phyloP scores from a whole-genome alignment of 2,329 filamentous ascomycete genomes.

The Emmonsiellopsis sp. region DNA sequence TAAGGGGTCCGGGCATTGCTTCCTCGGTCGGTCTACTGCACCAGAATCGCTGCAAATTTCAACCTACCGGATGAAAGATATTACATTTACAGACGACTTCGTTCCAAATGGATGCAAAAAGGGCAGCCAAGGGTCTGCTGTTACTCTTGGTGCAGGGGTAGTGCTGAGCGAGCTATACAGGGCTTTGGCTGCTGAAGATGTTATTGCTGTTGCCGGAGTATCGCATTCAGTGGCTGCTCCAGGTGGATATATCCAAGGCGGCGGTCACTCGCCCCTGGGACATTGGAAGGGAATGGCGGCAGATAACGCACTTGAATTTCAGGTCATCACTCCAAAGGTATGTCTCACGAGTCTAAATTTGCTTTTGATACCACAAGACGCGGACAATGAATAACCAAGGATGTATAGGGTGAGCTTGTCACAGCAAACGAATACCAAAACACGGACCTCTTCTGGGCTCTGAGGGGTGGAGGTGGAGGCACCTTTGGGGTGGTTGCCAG shows the following conservation, averaged over 20 bases:
- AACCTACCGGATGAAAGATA: conserved; percentile 23
- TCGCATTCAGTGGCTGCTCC: conserved; percentile 47
- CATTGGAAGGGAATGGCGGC: conserved; percentile 48
- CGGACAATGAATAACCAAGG: neutral
- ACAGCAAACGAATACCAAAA: conserved; percentile 40
- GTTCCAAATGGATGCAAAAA: conserved; percentile 1
- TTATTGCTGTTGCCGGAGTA: conserved; percentile 47
- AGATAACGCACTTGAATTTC: conserved; percentile 48
- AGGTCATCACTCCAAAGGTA: conserved; percentile 42
- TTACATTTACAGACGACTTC: conserved; percentile 27
- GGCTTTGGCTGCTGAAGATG: conserved; percentile 34
- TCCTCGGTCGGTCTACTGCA: conserved; percentile 50
- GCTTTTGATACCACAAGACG: neutral
- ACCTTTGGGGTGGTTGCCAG: conserved; percentile 49
- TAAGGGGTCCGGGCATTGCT: conserved; percentile 50
- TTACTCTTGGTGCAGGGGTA: conserved; percentile 43
- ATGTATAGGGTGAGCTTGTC: conserved; percentile 33
- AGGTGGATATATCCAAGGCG: conserved; percentile 53
- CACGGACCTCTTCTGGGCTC: conserved; percentile 53
- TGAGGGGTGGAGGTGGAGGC: conserved; percentile 51
- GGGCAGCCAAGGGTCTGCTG: conserved; percentile 7
- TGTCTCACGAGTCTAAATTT: neutral
- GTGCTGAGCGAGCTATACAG: conserved; percentile 42
- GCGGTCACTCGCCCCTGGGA: conserved; percentile 47
- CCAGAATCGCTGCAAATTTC: conserved; percentile 35